phyloP scores from a whole-genome alignment of 2,329 filamentous ascomycete species.

The Aspergillus carbonarius region DNA sequence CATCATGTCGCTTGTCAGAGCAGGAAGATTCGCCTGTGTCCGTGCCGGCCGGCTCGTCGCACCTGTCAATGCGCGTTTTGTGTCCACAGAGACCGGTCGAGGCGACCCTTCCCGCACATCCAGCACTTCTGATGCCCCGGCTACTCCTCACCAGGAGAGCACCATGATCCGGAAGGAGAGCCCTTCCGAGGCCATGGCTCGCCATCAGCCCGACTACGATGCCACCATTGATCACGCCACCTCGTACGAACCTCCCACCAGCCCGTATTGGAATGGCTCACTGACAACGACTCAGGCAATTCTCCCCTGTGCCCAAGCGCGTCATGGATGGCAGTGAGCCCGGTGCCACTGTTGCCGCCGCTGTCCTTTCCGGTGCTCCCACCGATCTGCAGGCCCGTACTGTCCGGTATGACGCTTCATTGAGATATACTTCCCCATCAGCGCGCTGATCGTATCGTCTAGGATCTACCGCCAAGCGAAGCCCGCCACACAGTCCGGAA shows the following conservation, averaged over 20 bases:
- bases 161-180: slow-evolving; percentile 54
- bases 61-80: slow-evolving; percentile 38
- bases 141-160: slow-evolving; percentile 36
- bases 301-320: slow-evolving; percentile 84
- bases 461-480: slow-evolving; percentile 93
- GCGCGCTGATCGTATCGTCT: not conserved
- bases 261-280: slow-evolving; percentile 2
- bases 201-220: slow-evolving; percentile 77
- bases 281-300: slow-evolving; percentile 61
- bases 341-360: slow-evolving; percentile 71
- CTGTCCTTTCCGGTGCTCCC: slow-evolving; percentile 86
- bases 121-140: slow-evolving; percentile 45
- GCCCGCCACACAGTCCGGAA: slow-evolving; percentile 92
- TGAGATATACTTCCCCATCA: slow-evolving; percentile 9
- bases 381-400: slow-evolving; percentile 90
- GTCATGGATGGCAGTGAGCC: slow-evolving; percentile 91
- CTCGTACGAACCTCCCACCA: slow-evolving; percentile 62
- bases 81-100: slow-evolving; percentile 39
- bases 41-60: slow-evolving; percentile 31
- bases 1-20: slow-evolving; percentile 67
- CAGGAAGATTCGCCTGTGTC: slow-evolving; percentile 42
- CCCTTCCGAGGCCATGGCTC: slow-evolving; percentile 52
- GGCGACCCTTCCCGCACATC: slow-evolving; percentile 58
- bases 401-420: slow-evolving; percentile 64
- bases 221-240: slow-evolving; percentile 82